Percentiles rank a stretch among this genome's conserved stretches.
Conservation (phyloP, 805 yeast species). For the Metschnikowia lochheadii region DNA sequence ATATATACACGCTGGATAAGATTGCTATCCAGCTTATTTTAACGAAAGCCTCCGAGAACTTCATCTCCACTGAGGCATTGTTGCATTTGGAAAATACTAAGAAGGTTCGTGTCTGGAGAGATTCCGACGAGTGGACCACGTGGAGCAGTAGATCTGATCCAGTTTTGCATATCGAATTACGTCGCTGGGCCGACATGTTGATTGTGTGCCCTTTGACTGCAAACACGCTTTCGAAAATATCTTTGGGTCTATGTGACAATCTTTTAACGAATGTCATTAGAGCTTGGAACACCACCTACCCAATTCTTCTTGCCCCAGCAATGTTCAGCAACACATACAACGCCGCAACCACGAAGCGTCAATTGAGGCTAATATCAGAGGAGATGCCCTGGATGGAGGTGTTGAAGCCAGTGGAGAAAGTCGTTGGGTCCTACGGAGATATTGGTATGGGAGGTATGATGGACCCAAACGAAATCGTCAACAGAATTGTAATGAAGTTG, state of each 20-base stretch:
- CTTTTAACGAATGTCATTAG: constrained; percentile 83
- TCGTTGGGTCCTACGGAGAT: constrained; percentile 88
- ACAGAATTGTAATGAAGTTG: constrained; percentile 69
- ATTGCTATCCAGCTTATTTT: constrained; percentile 52
- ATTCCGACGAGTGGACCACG: constrained; percentile 59
- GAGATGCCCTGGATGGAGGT: constrained; percentile 96
- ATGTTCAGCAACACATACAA: constrained; percentile 93
- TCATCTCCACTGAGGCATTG: constrained; percentile 45
- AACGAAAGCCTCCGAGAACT: constrained; percentile 51
- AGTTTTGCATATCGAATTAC: constrained; percentile 86
- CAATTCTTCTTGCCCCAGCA: constrained; percentile 88
- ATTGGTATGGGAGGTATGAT: constrained; percentile 99
- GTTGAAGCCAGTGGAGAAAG: constrained; percentile 92
- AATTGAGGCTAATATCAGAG: constrained; percentile 68
- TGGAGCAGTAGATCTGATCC: constrained; percentile 86
- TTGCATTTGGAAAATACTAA: constrained; percentile 34
- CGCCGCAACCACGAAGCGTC: constrained; percentile 82
- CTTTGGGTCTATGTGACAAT: constrained; percentile 90
- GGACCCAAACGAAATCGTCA: constrained; percentile 94
- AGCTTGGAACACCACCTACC: constrained; percentile 93
- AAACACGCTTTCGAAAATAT: constrained; percentile 83
- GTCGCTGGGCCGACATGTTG: constrained; percentile 95
- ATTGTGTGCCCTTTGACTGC: constrained; percentile 95
- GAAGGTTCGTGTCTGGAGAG: constrained; percentile 52
- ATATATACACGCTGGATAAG: constrained; percentile 47